Evolutionary conservation across 1,139 yeast species (phyloP).

Genomic region (Pichia inconspicua): DNA sequence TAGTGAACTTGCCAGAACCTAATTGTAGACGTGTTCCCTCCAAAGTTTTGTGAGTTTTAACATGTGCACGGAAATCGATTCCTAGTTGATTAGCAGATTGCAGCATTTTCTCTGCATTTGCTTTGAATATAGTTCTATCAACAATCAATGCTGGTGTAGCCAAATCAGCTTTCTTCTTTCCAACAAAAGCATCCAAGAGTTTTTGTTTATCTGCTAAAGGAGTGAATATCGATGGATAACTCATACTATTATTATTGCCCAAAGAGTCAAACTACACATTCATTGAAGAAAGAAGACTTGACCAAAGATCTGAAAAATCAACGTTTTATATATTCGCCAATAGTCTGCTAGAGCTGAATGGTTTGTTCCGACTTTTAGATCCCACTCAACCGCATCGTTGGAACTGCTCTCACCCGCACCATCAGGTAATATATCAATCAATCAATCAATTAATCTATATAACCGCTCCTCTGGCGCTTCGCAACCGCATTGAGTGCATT

Average conservation of each 20-base stretch:
- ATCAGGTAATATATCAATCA: no score
- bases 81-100: constrained; percentile 25
- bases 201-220: constrained; percentile 22
- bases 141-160: constrained; percentile 54
- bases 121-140: constrained; percentile 31
- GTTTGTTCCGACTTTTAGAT: no score
- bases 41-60: constrained; percentile 63
- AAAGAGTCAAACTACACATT: background rate
- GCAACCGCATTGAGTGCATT: no score
- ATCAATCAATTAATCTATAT: no score
- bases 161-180: constrained; percentile 12
- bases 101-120: constrained; percentile 37
- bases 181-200: constrained; percentile 15
- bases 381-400: no score
- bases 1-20: constrained; percentile 31
- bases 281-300: no score
- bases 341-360: background rate
- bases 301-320: no score
- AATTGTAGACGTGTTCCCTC: constrained; percentile 41
- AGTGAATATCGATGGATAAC: constrained; percentile 20
- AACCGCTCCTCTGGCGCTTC: no score
- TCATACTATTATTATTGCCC: constrained; percentile 7
- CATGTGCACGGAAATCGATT: constrained; percentile 37
- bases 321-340: no score
- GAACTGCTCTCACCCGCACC: no score